Base-by-base conservation (phyloP, 176 grass and related monocot species). In the Oryza glaberrima region DNA sequence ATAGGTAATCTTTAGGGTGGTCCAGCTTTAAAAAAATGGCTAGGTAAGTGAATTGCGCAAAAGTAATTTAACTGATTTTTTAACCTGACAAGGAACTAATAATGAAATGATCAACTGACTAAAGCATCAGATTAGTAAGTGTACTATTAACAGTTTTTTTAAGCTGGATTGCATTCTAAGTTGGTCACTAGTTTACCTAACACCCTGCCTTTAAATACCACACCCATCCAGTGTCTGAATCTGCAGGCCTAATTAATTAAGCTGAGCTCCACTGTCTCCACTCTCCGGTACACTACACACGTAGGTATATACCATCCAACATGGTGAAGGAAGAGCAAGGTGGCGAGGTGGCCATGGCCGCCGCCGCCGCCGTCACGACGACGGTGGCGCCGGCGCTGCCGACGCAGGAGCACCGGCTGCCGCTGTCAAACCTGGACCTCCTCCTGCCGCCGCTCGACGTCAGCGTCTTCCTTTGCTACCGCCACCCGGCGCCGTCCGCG, bases 361-460 rank as follows among this genome's bases (percentile, higher is more conserved):
- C 26, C 67, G 36, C 16, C 67, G 36, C 16, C 40, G 40, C 40
- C 7, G 6, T 41, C 4, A 81, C 52, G 43, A 84, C 40, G 75
- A 90, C 85, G 52, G 87, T 94, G 63, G 72, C 43, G 2, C 73
- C 92, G 15, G 77, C 81, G 64, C 87, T 88, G 61, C 89, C 77
- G 28, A 28, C 86, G 68, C 87, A 90, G 44, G 80, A 82, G 32
- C 85, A 92, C 80, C 76, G 30, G 3, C 77, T 90, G 40, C 72
- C 92, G 16, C 85, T 94, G 68, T 94, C 94, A 8, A 94, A 94
- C 88, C 90, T 94, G 7, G 89, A 97, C 85, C 89, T 97, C 44
- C 84, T 94, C 58, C 75, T 94, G 35, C 94, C 94, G 11, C 75
- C 85, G 67, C 72, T 94, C 4, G 80, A 90, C 17, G 85, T 94